Conservation (phyloP, 1,139 yeast genomes). For the Sugiyamaella paludigena region DNA sequence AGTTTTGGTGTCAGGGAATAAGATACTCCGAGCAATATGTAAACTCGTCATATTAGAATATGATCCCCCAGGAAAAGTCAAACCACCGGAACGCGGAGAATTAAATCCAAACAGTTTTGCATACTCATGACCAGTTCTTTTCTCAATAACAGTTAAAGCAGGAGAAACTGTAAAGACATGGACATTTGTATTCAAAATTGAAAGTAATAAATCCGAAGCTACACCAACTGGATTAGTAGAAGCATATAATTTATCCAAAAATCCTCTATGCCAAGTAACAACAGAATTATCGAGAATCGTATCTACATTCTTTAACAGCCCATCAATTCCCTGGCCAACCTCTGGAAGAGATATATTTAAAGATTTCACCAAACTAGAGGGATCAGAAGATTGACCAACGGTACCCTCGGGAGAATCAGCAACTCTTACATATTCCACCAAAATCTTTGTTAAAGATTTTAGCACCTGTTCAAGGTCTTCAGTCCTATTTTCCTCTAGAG, state of each 20-base stretch:
- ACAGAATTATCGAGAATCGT: constrained; percentile 64
- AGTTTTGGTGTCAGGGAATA: constrained; percentile 67
- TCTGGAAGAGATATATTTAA: constrained; percentile 35
- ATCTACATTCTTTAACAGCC: constrained; percentile 53
- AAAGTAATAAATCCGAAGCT: constrained; percentile 65
- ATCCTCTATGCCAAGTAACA: constrained; percentile 86
- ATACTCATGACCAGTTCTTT: constrained; percentile 63
- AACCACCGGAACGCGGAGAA: constrained; percentile 64
- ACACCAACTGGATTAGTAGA: constrained; percentile 84
- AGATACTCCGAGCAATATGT: constrained; percentile 69
- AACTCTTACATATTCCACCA: constrained; percentile 42
- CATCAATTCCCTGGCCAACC: constrained; percentile 41
- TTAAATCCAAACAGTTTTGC: constrained; percentile 64
- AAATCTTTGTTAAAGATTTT: constrained; percentile 38
- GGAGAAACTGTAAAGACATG: constrained; percentile 89
- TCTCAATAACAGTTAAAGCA: constrained; percentile 71
- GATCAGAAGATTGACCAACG: constrained; percentile 42
- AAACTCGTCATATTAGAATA: constrained; percentile 81
- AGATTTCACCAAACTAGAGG: constrained; percentile 36
- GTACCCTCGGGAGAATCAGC: constrained; percentile 34
- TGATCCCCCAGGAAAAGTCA: constrained; percentile 85
- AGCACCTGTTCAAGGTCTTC: constrained; percentile 47
- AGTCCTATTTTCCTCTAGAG: constrained; percentile 41
- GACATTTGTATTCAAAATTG: constrained; percentile 75
- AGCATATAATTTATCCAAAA: constrained; percentile 80